These are phyloP conservation scores for Dactylellina parvicollis DNA, from an alignment of 2,329 filamentous ascomycete genomes.

Conservation along the genomic window DNA sequence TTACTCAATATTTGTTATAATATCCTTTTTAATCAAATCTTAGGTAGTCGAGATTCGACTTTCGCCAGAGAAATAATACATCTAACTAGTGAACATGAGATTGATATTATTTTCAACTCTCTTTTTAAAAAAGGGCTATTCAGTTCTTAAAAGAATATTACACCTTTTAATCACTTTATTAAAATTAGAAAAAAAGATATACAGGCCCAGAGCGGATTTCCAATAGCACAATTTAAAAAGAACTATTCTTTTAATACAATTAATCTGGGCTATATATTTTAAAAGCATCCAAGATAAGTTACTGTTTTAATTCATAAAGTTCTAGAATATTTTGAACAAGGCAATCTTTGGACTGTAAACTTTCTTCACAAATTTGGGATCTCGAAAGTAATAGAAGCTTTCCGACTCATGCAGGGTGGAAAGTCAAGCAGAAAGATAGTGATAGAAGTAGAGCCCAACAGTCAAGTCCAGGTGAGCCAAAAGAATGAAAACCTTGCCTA, in stretches of 20 bases:
- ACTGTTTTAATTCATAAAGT: slow-evolving; percentile 8
- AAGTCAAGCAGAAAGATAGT: slow-evolving; percentile 65
- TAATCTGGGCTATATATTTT: slow-evolving; percentile 24
- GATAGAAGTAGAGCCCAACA: background rate
- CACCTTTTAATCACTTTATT: slow-evolving; percentile 63
- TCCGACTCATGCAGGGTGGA: slow-evolving; percentile 63
- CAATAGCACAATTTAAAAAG: slow-evolving; percentile 64
- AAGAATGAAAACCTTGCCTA: background rate
- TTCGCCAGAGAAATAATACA: slow-evolving; percentile 59
- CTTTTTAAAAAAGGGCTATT: slow-evolving; percentile 63
- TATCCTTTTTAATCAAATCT: slow-evolving; percentile 59
- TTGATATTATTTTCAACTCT: slow-evolving; percentile 66
- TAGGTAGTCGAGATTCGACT: slow-evolving; percentile 61
- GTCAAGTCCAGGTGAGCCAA: slow-evolving; percentile 1
- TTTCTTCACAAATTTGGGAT: slow-evolving; percentile 58
- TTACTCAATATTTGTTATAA: slow-evolving; percentile 58
- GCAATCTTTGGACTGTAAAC: slow-evolving; percentile 57
- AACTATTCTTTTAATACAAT: slow-evolving; percentile 55
- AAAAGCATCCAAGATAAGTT: slow-evolving; percentile 12
- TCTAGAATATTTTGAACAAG: slow-evolving; percentile 1
- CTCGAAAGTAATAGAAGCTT: slow-evolving; percentile 61
- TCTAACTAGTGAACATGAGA: slow-evolving; percentile 60
- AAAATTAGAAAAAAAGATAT: slow-evolving; percentile 65
- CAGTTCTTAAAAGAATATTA: slow-evolving; percentile 64
- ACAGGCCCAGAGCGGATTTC: slow-evolving; percentile 61